phyloP scores from a whole-genome alignment of 352 stramenopile genomes.

The Thraustochytrium striatum region DNA sequence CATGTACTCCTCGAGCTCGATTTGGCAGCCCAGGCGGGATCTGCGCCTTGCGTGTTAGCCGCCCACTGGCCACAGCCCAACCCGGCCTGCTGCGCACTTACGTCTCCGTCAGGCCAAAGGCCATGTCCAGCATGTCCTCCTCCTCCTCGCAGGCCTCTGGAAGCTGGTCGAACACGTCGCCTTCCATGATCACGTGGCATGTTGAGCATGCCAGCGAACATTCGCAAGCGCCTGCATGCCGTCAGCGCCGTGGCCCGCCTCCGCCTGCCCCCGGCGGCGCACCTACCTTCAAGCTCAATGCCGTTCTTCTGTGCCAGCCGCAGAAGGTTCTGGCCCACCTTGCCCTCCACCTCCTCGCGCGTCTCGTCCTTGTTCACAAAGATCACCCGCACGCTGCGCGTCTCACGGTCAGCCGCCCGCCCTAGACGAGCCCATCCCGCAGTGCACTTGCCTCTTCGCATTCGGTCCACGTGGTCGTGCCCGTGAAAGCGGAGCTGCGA shows the following conservation, averaged over 20 bases:
- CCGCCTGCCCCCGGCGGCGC: no score
- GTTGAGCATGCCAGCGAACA: conserved; percentile 96
- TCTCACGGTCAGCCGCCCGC: neutral
- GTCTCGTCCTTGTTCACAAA: conserved; percentile 70
- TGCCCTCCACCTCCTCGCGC: conserved; percentile 65
- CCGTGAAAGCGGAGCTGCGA: conserved; percentile 28
- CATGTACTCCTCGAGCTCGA: conserved; percentile 82
- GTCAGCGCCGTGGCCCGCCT: no score
- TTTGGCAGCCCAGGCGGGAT: conserved; percentile 83
- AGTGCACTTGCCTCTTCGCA: conserved; percentile 28
- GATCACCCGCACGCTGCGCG: conserved; percentile 57
- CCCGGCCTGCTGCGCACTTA: conserved; percentile 53
- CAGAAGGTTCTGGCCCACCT: conserved; percentile 70
- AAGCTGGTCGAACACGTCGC: conserved; percentile 82
- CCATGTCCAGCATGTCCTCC: conserved; percentile 97
- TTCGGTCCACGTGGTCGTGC: conserved; percentile 46
- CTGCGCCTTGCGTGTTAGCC: no score
- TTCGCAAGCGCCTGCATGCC: conserved; percentile 78
- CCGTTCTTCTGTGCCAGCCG: conserved; percentile 85
- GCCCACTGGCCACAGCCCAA: no score
- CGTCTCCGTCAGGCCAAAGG: conserved; percentile 92
- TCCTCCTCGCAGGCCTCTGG: conserved; percentile 88
- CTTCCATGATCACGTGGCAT: conserved; percentile 94
- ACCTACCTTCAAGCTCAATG: conserved; percentile 85
- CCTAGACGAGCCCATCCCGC: neutral